These are phyloP conservation scores for Senecio squalidus DNA, from an alignment of 140 eudicot genomes.

Conservation along the genomic window DNA sequence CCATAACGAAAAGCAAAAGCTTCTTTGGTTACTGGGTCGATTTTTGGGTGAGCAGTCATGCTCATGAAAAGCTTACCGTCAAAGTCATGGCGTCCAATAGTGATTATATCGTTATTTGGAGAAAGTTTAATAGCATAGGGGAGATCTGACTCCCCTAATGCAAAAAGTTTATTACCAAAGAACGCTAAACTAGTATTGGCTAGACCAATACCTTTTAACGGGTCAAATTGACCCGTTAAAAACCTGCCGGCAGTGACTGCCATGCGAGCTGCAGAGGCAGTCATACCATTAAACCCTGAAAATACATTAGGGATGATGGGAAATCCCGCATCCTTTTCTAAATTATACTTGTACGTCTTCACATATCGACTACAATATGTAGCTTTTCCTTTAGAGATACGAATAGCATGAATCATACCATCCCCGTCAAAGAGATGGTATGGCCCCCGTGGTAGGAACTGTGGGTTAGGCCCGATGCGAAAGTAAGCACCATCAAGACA, in stretches of 20 bases:
- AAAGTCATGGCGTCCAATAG: slow-evolving; percentile 59
- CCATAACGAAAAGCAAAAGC: slow-evolving; percentile 70
- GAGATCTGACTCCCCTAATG: slow-evolving; percentile 78
- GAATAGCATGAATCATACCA: slow-evolving; percentile 72
- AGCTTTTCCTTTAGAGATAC: slow-evolving; percentile 52
- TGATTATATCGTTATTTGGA: slow-evolving; percentile 39
- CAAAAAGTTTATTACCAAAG: slow-evolving; percentile 41
- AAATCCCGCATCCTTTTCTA: slow-evolving; percentile 40
- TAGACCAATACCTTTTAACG: slow-evolving; percentile 51
- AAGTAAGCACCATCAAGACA: slow-evolving; percentile 74
- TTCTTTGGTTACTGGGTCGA: slow-evolving; percentile 51
- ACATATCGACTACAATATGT: slow-evolving; percentile 70
- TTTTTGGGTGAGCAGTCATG: slow-evolving; percentile 85
- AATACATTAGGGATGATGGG: slow-evolving; percentile 55
- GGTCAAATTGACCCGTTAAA: slow-evolving; percentile 56
- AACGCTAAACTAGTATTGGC: slow-evolving; percentile 69
- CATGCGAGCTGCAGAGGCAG: slow-evolving; percentile 58
- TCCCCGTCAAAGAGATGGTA: slow-evolving; percentile 83
- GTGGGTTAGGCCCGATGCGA: slow-evolving; percentile 86
- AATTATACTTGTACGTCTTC: slow-evolving; percentile 49
- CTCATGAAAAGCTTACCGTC: slow-evolving; percentile 51
- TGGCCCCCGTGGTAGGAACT: slow-evolving; percentile 69
- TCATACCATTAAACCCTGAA: slow-evolving; percentile 59
- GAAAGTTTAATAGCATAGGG: slow-evolving; percentile 46
- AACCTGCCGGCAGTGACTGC: slow-evolving; percentile 39